phyloP scores from a whole-genome alignment of 2,329 filamentous ascomycete species.

The Uncinocarpus reesii region DNA sequence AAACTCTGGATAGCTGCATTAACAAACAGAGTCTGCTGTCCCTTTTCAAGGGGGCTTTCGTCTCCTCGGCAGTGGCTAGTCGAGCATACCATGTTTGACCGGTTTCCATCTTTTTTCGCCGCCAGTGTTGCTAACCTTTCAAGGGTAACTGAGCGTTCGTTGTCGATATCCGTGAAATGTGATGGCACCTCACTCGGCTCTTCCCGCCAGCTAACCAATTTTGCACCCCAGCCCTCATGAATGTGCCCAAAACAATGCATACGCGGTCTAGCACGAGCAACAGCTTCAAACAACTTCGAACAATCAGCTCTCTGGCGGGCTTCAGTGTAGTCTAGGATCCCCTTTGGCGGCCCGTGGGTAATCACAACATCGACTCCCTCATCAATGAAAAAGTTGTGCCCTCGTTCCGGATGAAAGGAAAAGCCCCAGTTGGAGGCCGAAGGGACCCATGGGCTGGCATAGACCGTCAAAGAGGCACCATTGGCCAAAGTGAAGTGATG shows the following conservation, averaged over 20 bases:
- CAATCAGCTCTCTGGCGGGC: constrained; percentile 26
- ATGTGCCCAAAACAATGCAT: constrained; percentile 37
- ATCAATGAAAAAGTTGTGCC: constrained; percentile 31
- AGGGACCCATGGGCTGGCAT: constrained; percentile 47
- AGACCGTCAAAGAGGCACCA: constrained; percentile 42
- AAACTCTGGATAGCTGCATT: constrained; percentile 48
- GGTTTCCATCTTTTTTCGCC: not conserved
- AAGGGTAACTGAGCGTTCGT: constrained; percentile 17
- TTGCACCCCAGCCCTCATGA: constrained; percentile 48
- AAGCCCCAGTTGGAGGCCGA: constrained; percentile 41
- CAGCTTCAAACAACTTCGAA: constrained; percentile 24
- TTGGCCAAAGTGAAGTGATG: constrained; percentile 42
- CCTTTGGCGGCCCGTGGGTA: constrained; percentile 47
- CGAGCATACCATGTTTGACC: constrained; percentile 21
- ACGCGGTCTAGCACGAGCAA: constrained; percentile 26
- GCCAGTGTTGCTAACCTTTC: not conserved
- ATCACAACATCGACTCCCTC: constrained; percentile 40
- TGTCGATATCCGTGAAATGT: constrained; percentile 41
- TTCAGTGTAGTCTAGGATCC: constrained; percentile 40
- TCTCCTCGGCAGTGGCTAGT: constrained; percentile 36
- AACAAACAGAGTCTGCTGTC: constrained; percentile 48
- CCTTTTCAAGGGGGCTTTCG: constrained; percentile 24
- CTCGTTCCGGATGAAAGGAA: constrained; percentile 35
- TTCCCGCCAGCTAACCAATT: constrained; percentile 43
- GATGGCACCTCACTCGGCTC: constrained; percentile 27